Conservation (phyloP, 805 yeast species). For the Candida insectorum region DNA sequence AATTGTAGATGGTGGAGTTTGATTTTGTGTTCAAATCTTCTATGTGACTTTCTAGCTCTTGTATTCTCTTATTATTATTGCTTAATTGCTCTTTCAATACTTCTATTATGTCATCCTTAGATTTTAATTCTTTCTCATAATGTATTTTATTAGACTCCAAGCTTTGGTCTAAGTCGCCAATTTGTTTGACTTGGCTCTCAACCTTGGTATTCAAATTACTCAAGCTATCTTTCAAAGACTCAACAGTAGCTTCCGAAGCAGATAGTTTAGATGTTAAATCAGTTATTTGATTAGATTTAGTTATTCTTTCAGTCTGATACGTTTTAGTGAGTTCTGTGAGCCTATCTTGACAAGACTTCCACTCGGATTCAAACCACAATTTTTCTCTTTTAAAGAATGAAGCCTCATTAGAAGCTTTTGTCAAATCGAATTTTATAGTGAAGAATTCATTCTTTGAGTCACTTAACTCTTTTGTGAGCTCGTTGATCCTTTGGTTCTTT, state of each 20-base stretch:
- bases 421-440: slow-evolving; percentile 29
- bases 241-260: slow-evolving; percentile 33
- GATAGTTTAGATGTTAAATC: slow-evolving; percentile 23
- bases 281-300: slow-evolving; percentile 25
- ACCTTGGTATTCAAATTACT: slow-evolving; percentile 45
- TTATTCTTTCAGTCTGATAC: slow-evolving; percentile 34
- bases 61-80: slow-evolving; percentile 51
- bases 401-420: slow-evolving; percentile 33
- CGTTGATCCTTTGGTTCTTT: slow-evolving; percentile 31
- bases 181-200: slow-evolving; percentile 21
- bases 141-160: slow-evolving; percentile 47
- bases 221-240: slow-evolving; percentile 36
- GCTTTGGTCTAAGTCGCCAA: slow-evolving; percentile 20
- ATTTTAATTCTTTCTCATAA: slow-evolving; percentile 32
- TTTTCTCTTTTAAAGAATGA: slow-evolving; percentile 32
- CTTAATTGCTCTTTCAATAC: slow-evolving; percentile 51
- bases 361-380: slow-evolving; percentile 39
- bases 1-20: slow-evolving; percentile 28
- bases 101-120: slow-evolving; percentile 59
- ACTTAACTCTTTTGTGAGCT: slow-evolving; percentile 33
- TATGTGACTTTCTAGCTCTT: slow-evolving; percentile 48
- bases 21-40: slow-evolving; percentile 40
- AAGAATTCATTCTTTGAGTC: slow-evolving; percentile 36
- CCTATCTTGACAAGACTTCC: slow-evolving; percentile 30
- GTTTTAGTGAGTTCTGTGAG: slow-evolving; percentile 36